Evolutionary conservation across 2,329 filamentous ascomycete genomes (phyloP).

Genomic region (Fusarium coicis): DNA sequence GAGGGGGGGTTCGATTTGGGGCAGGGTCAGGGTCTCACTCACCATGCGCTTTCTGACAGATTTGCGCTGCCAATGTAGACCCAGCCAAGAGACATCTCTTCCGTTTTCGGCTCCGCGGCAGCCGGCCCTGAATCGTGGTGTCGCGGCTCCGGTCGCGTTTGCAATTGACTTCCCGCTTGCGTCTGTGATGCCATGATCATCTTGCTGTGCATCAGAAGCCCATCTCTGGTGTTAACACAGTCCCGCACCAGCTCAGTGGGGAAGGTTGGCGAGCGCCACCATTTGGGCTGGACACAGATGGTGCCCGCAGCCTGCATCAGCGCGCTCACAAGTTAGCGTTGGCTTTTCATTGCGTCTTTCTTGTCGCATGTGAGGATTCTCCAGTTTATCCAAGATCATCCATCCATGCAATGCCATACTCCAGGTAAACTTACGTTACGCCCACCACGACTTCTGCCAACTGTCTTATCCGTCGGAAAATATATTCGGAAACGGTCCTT

Average conservation of each 20-base stretch:
- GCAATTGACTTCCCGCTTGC: conserved; percentile 28
- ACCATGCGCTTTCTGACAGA: conserved; percentile 93
- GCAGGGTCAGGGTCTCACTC: conserved; percentile 43
- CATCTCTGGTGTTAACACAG: conserved; percentile 74
- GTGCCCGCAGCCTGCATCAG: conserved; percentile 77
- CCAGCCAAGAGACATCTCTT: conserved; percentile 64
- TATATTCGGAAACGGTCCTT: conserved; percentile 75
- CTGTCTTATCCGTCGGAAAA: conserved; percentile 81
- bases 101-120: conserved; percentile 35
- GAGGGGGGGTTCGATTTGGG: conserved; percentile 11
- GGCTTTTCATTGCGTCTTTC: conserved; percentile 20
- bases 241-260: conserved; percentile 79
- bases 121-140: conserved; percentile 15
- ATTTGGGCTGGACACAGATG: conserved; percentile 79
- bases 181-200: conserved; percentile 62
- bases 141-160: conserved; percentile 26
- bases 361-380: conserved; percentile 33
- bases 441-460: conserved; percentile 72
- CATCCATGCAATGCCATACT: conserved; percentile 5
- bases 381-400: conserved; percentile 25
- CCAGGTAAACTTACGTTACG: conserved; percentile 54
- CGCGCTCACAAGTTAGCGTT: conserved; percentile 40
- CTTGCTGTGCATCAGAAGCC: conserved; percentile 91
- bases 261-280: conserved; percentile 77
- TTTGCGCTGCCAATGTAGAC: conserved; percentile 92